Percentiles rank a stretch among this genome's conserved stretches.
Conservation (phyloP, 495 filamentous ascomycete species). For the Hypoxylon lenormandii region DNA sequence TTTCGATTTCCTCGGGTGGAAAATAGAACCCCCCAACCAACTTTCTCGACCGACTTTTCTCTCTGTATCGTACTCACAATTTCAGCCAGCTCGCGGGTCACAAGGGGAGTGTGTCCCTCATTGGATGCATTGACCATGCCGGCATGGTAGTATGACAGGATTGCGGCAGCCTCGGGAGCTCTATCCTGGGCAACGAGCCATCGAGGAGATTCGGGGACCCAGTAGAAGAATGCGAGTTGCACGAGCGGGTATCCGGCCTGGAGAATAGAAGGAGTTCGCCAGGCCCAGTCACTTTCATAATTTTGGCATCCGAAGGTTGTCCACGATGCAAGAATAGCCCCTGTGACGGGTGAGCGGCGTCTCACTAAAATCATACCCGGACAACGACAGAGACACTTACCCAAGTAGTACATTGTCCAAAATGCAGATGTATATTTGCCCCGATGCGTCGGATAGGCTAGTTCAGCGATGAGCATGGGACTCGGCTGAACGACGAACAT, state of each 20-base stretch:
- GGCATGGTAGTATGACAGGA: constrained; percentile 37
- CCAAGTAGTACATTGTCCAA: constrained; percentile 49
- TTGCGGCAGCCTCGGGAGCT: constrained; percentile 22
- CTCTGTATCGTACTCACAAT: constrained; percentile 42
- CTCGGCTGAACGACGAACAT: constrained; percentile 66
- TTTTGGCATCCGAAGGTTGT: constrained; percentile 35
- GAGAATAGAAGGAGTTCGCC: constrained; percentile 47
- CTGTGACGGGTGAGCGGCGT: not conserved
- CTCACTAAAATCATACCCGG: too few species aligned
- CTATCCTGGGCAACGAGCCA: constrained; percentile 48
- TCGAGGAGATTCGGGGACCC: constrained; percentile 54
- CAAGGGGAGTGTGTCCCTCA: constrained; percentile 30
- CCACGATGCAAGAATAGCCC: constrained; percentile 35
- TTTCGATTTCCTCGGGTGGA: constrained; percentile 38
- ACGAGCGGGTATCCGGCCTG: constrained; percentile 59
- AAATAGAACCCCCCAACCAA: constrained; percentile 20
- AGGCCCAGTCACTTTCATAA: constrained; percentile 60
- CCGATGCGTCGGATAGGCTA: constrained; percentile 69
- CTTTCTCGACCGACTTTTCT: constrained; percentile 36
- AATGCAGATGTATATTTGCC: constrained; percentile 56
- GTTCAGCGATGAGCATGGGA: constrained; percentile 71
- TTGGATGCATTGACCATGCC: constrained; percentile 11
- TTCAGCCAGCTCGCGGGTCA: constrained; percentile 43
- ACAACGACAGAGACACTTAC: constrained; percentile 22
- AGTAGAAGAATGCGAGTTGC: constrained; percentile 61